These are phyloP conservation scores for Kwoniella newhampshirensis DNA, from an alignment of 768 basidiomycete genomes.

Conservation along the genomic window DNA sequence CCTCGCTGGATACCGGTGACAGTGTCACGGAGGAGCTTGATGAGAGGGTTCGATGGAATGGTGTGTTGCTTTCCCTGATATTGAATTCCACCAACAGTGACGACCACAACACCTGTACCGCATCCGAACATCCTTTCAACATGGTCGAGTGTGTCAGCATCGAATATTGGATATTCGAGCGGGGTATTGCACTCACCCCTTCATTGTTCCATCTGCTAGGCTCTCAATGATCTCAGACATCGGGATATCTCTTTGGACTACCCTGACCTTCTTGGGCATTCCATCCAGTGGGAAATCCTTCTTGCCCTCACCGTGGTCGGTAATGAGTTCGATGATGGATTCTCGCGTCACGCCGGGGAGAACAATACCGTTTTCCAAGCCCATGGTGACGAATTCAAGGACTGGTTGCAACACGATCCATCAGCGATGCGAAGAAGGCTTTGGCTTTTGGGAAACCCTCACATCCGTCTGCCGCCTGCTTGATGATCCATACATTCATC, in stretches of 20 bases:
- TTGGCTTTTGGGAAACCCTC: conserved; percentile 1
- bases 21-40: conserved; percentile 38
- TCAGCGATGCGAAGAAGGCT: not conserved
- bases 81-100: conserved; percentile 37
- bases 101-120: conserved; percentile 47
- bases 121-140: conserved; percentile 44
- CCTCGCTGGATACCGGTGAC: conserved; percentile 45
- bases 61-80: conserved; percentile 30
- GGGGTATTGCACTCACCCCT: conserved; percentile 32
- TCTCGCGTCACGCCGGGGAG: conserved; percentile 46
- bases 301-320: conserved; percentile 32
- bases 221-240: conserved; percentile 43
- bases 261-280: conserved; percentile 38
- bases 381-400: conserved; percentile 48
- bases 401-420: conserved; percentile 9
- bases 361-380: conserved; percentile 44
- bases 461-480: conserved; percentile 44
- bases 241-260: conserved; percentile 44
- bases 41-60: conserved; percentile 40
- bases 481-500: conserved; percentile 49
- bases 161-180: not conserved
- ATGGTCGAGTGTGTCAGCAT: too few relatives aligned
- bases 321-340: conserved; percentile 41
- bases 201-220: conserved; percentile 36
- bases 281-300: conserved; percentile 34